Evolutionary conservation across 2,329 filamentous ascomycete species (phyloP), one percentile per base, ranked within the genome.

Genomic region (Aspergillus pseudoglaucus): DNA sequence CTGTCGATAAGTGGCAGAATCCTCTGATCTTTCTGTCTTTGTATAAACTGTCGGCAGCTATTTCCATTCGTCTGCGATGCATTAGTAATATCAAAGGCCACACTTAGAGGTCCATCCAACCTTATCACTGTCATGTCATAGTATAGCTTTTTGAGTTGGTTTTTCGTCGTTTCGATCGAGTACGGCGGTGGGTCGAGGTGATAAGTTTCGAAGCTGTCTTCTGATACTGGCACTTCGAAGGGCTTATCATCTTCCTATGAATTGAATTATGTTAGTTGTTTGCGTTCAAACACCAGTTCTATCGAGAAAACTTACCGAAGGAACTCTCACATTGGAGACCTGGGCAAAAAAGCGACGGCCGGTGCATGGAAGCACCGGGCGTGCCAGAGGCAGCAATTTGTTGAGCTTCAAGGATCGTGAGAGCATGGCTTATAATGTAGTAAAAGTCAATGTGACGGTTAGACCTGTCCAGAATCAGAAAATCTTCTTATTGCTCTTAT

Each of bases 11-110:
- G 76, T 97, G 91, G 77, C 91, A 97, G 84, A 96, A 96, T 73
- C 91, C 91, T 62, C 91, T 87, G 62, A 97, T 95, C 79, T 96
- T 95, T 82, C 95, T 95, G 77, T 96, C 90, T 78, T 97, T 97
- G 85, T 97, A 96, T 64, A 97, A 79, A 66, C 88, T 82, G 71
- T 96, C 91, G 75, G 91, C 88, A 53, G 89, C 88, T 87, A 96
- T 91, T 76, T 97, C 91, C 89, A 97, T 93, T 72, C 93, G 90
- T 75, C 90, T 95, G 62, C 47, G 14, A 20, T 7, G 4, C 32
- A 43, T 48, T 44, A 43, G 41, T 15, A 9, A 22, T 14, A 32
- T 30, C 18, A 7, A 1, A 17, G 1, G 7, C n/a, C 9, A 18
- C 17, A 7, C 6, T 2, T 3, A 4, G 7, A 5, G 4, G 2